These are phyloP conservation scores for Phialemonium atrogriseum DNA, from an alignment of 2,329 filamentous ascomycete species.

Conservation along the genomic window DNA sequence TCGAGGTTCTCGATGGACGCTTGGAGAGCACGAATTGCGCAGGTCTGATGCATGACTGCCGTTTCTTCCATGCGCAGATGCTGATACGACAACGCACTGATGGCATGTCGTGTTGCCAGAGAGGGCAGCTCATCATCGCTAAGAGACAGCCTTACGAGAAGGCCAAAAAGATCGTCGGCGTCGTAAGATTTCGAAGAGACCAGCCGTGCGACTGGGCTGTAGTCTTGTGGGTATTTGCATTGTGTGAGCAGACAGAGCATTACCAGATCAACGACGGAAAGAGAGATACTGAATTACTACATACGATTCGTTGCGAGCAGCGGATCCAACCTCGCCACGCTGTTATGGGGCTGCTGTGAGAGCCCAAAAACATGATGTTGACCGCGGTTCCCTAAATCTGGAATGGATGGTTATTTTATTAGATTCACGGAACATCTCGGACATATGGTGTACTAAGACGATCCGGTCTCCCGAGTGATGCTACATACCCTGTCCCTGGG, in stretches of 20 bases:
- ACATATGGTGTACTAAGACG: no score
- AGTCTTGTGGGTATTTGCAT: constrained; percentile 2
- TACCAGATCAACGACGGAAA: background rate
- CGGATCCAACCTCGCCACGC: background rate
- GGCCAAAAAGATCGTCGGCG: constrained; percentile 11
- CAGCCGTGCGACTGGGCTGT: constrained; percentile 6
- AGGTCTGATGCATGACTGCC: constrained; percentile 6
- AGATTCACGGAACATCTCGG: no score
- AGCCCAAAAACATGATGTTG: background rate
- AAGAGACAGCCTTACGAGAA: constrained; percentile 13
- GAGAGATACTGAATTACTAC: no score
- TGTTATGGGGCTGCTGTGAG: background rate
- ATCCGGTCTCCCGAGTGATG: no score
- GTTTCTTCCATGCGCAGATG: constrained; percentile 4
- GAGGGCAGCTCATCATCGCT: constrained; percentile 9
- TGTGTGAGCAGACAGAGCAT: background rate
- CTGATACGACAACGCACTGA: constrained; percentile 10
- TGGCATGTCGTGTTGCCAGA: constrained; percentile 9
- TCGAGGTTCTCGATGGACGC: constrained; percentile 2
- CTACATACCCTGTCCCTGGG: background rate
- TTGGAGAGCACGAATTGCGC: constrained; percentile 8
- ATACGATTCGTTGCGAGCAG: background rate
- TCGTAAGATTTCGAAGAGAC: constrained; percentile 7
- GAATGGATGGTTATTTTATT: background rate
- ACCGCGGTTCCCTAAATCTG: background rate